Conservation (phyloP, 2,329 filamentous ascomycete genomes). For the Aspergillus sp. region DNA sequence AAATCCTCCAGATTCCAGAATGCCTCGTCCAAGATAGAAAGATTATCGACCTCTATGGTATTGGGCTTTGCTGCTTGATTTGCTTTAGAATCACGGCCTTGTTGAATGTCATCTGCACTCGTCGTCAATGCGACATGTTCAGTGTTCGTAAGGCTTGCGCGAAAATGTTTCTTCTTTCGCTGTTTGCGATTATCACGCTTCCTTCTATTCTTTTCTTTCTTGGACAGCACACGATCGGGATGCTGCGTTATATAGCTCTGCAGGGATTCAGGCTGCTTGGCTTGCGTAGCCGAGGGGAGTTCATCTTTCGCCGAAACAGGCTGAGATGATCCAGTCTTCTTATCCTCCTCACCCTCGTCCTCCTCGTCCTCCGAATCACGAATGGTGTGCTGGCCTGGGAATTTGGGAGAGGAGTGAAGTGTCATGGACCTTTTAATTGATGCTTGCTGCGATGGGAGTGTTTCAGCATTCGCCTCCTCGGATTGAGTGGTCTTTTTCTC, state of each 20-base stretch:
- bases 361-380: background rate
- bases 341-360: no score
- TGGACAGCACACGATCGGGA: background rate
- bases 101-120: background rate
- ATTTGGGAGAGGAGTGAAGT: background rate
- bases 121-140: background rate
- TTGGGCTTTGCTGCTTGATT: background rate
- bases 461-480: background rate
- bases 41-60: background rate
- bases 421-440: background rate
- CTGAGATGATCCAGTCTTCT: background rate
- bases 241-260: background rate
- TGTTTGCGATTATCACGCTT: background rate
- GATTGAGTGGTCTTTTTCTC: background rate
- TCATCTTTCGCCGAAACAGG: background rate
- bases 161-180: background rate
- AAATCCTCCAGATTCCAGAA: constrained; percentile 38
- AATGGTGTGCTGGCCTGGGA: background rate
- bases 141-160: background rate
- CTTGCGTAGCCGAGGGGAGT: background rate
- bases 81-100: background rate
- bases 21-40: constrained; percentile 1
- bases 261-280: background rate
- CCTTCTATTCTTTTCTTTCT: background rate
- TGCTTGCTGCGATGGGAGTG: background rate